phyloP scores from a whole-genome alignment of 1,284 basidiomycete genomes.

The Cutaneotrichosporon sp. region DNA sequence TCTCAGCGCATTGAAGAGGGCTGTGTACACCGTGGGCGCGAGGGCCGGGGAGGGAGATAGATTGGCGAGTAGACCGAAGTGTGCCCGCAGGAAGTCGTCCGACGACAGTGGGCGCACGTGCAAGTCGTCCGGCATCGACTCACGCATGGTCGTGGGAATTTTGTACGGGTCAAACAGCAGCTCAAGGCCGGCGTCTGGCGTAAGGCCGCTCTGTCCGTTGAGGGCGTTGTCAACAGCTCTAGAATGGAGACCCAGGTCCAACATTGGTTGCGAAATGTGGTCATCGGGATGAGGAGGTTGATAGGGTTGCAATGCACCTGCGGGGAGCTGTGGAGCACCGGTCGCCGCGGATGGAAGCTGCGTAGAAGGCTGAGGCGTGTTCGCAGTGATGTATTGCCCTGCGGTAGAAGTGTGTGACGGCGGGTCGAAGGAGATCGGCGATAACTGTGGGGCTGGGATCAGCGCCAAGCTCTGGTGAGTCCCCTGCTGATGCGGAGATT shows the following conservation, averaged over 20 bases:
- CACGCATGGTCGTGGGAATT: slow-evolving; percentile 51
- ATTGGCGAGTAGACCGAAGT: slow-evolving; percentile 74
- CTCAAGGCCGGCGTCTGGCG: slow-evolving; percentile 64
- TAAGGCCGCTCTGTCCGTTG: slow-evolving; percentile 30
- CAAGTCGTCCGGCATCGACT: slow-evolving; percentile 25
- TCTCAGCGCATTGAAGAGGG: slow-evolving; percentile 57
- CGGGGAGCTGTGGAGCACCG: background rate
- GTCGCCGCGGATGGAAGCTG: too few species aligned
- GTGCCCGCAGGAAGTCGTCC: slow-evolving; percentile 76
- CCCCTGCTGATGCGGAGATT: too few species aligned
- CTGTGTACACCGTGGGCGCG: slow-evolving; percentile 62
- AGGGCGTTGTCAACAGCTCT: background rate
- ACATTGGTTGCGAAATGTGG: background rate
- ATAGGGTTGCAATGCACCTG: background rate
- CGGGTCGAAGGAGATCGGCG: background rate
- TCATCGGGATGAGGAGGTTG: background rate
- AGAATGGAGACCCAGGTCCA: background rate
- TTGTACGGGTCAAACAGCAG: slow-evolving; percentile 64
- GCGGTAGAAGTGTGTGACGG: background rate
- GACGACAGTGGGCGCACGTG: slow-evolving; percentile 75
- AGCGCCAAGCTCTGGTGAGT: too few species aligned
- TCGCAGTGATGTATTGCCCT: background rate
- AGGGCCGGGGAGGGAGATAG: slow-evolving; percentile 74
- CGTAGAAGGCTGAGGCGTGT: background rate
- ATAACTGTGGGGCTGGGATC: too few species aligned